A percentile compares a stretch with the other conserved stretches of the same genome.
phyloP scores from a whole-genome alignment of 768 basidiomycete species.

The Tricholomella constricta region DNA sequence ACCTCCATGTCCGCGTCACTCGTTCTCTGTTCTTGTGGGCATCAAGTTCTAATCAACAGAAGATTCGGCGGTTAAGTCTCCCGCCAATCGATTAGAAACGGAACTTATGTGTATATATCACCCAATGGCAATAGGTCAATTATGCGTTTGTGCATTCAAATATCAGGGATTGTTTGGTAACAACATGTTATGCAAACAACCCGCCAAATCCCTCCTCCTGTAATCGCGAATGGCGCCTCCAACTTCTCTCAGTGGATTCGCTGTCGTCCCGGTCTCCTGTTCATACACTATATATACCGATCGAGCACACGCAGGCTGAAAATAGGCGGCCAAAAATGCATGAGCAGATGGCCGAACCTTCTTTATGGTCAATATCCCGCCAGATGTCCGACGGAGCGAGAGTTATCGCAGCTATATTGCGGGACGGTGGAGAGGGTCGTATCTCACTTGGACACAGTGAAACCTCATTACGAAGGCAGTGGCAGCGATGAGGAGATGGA shows the following conservation, averaged over 20 bases:
- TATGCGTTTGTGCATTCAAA: no score
- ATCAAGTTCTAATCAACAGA: no score
- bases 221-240: conserved; percentile 26
- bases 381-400: conserved; percentile 85
- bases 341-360: conserved; percentile 68
- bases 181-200: neutral
- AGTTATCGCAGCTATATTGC: conserved; percentile 70
- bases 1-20: no score
- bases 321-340: conserved; percentile 30
- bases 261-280: conserved; percentile 46
- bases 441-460: conserved; percentile 54
- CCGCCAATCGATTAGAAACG: no score
- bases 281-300: conserved; percentile 75
- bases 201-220: neutral
- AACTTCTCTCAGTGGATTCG: conserved; percentile 47
- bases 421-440: conserved; percentile 78
- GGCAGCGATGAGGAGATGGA: conserved; percentile 47
- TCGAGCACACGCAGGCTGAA: conserved; percentile 60
- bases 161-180: neutral
- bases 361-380: conserved; percentile 88
- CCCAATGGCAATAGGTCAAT: no score
- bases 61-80: no score
- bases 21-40: no score
- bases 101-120: no score
- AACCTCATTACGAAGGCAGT: conserved; percentile 41